Evolutionary conservation across 495 filamentous ascomycete species (phyloP), one percentile per base, ranked within the genome.

Genomic region (Tuber borchii): DNA sequence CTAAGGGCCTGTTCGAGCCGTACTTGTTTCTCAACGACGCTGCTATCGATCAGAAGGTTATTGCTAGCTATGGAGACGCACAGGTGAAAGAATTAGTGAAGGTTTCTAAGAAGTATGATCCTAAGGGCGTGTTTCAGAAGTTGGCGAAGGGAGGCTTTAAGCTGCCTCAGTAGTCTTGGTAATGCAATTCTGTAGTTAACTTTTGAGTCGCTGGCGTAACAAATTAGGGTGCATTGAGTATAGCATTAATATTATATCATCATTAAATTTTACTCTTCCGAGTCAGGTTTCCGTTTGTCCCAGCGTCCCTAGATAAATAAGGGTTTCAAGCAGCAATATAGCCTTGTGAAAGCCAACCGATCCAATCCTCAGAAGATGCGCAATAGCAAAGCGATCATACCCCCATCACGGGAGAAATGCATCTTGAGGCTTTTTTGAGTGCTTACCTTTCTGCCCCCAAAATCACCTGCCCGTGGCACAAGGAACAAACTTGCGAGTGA

Each of bases 51-150:
- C 87, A 88, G 78, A 71, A 84, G 31, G 84, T 88, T n/a, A 83
- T 87, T 45, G 68, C 73, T 7, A 79, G 85, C 26, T 88, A 87
- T 79, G 87, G 87, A 0, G 20, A 74, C 40, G 79, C 71, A 17
- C 88, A 86, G 61, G 40, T 82, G 48, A 76, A 75, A 2, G 81
- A 74, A 44, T 77, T 88, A 22, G 82, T 77, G 77, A 48, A 34
- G 43, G 76, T 84, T 17, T 84, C 86, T 12, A 77, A 81, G 71
- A 85, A 85, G 72, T 88, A 84, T 70, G 87, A 88, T 78, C 85
- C 87, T 0, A 9, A 56, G 20, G 80, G 82, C 7, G 78, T 86
- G 37, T 85, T 86, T 68, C 84, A 86, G 75, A 85, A 81, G 72
- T 75, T 86, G 69, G 84, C 71, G 7, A 56, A 71, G 10, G 78